Base-by-base conservation (phyloP, 1,139 yeast species). In the Geotrichum fermentans region DNA sequence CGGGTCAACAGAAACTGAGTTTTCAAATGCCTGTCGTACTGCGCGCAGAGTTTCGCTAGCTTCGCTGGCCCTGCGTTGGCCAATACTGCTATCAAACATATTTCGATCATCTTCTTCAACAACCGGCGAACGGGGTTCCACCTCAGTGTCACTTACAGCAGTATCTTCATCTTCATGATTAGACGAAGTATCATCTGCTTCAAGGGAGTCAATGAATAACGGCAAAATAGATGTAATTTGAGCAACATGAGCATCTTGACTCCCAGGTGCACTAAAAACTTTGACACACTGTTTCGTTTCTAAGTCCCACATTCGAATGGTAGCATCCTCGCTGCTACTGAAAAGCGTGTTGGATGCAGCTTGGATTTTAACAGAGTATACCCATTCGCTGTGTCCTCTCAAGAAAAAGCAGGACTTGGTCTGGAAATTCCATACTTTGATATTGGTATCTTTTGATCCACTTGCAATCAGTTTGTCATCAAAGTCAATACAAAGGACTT, bases 361-460 rank as follows among this genome's bases (percentile, higher is more conserved):
- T 65, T 90, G 96, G 46, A 90, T 80, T 67, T 85, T 86, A 39
- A 92, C 97, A 54, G 87, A 79, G 57, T 87, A 88, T 24, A 92
- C 96, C 82, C 95, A 83, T 58, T 87, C 97, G 0, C 83, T 77
- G 64, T 92, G 98, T 2, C 98, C 98, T 35, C 97, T 74, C 53
- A 92, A 73, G 0, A 97, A 88, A 65, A 85, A 88, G 63, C 97
- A 92, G 2, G 95, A 86, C 67, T 96, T 75, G 16, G 89, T 81
- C 63, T 86, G 95, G 49, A 92, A 96, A 65, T 92, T 95, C 98
- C 98, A 92, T 11, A 92, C 92, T 63, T 89, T 87, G 49, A 92
- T 85, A 0, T 95, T 89, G 56, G 79, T 77, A 68, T 92, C 98
- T 0, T 96, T 96, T 16, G 95, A 83, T 0, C 97, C 98, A 5